Percentiles rank a stretch among this genome's conserved stretches.
Evolutionary conservation across 1,284 basidiomycete species (phyloP).

Genomic region (Heterobasidion occidentale): DNA sequence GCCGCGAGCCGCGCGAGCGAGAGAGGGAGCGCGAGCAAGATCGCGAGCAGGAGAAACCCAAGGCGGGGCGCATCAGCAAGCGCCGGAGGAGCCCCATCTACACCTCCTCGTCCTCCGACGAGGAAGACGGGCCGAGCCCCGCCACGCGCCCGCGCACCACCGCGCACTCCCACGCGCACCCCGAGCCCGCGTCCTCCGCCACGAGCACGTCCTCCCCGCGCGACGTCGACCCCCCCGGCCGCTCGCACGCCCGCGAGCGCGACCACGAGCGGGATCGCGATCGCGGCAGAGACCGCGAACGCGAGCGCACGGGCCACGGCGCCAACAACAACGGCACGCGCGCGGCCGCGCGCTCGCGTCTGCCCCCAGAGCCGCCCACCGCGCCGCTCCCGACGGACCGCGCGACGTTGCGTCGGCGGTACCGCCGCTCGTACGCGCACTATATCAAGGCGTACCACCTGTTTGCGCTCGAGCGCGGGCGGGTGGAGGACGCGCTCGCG

Average conservation of each 20-base stretch:
- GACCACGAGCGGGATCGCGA: not conserved
- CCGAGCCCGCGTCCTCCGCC: conserved; percentile 7
- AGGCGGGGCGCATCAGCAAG: conserved; percentile 14
- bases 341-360: not conserved
- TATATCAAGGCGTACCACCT: conserved; percentile 41
- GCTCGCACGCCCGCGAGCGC: not conserved
- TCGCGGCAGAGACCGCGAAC: too few relatives aligned
- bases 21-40: not conserved
- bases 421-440: conserved; percentile 38
- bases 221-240: not conserved
- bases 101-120: conserved; percentile 56
- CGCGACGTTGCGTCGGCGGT: conserved; percentile 40
- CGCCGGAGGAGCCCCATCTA: conserved; percentile 32
- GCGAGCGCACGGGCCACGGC: too few relatives aligned
- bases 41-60: conserved; percentile 12
- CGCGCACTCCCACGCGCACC: conserved; percentile 8
- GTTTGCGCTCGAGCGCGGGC: conserved; percentile 38
- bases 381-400: conserved; percentile 38
- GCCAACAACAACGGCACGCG: not conserved
- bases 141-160: conserved; percentile 1
- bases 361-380: conserved; percentile 11
- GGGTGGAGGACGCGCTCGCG: conserved; percentile 34
- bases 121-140: conserved; percentile 33
- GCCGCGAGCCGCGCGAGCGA: conserved; percentile 1
- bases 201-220: conserved; percentile 8